Percentiles rank a stretch among this genome's conserved stretches.
Evolutionary conservation across 1,284 basidiomycete genomes (phyloP).

Genomic region (Blastosporella zonata): DNA sequence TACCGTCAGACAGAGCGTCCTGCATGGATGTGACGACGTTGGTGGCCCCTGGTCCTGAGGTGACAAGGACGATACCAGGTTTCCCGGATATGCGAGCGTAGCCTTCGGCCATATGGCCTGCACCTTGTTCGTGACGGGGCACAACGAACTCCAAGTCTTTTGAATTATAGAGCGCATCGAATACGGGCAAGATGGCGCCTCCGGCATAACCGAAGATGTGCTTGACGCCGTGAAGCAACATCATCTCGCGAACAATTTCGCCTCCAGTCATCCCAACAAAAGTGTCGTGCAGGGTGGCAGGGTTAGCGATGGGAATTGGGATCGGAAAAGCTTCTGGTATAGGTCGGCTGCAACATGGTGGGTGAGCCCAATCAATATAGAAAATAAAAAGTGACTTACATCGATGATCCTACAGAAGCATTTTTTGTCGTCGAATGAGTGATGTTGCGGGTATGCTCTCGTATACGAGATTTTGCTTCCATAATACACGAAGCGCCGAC

Average conservation of each 20-base stretch:
- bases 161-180: conserved; percentile 98
- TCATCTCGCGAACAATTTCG: conserved; percentile 99
- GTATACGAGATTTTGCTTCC: conserved; percentile 70
- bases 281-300: conserved; percentile 62
- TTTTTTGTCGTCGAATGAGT: conserved; percentile 58
- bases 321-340: no score
- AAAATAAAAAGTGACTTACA: conserved; percentile 39
- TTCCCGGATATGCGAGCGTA: conserved; percentile 96
- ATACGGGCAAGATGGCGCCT: conserved; percentile 98
- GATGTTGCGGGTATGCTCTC: conserved; percentile 63
- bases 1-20: conserved; percentile 93
- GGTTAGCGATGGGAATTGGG: conserved; percentile 31
- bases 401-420: conserved; percentile 55
- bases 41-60: conserved; percentile 96
- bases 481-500: conserved; percentile 44
- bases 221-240: conserved; percentile 95
- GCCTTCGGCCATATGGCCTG: conserved; percentile 98
- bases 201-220: conserved; percentile 98
- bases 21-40: conserved; percentile 99
- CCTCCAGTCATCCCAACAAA: conserved; percentile 98
- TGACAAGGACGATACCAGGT: conserved; percentile 96
- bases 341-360: no score
- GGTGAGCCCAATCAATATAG: conserved; percentile 10
- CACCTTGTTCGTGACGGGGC: conserved; percentile 96
- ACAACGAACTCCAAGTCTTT: conserved; percentile 95